Base-by-base conservation (phyloP, 306 rosid genomes). In the Castanea mollissima region DNA sequence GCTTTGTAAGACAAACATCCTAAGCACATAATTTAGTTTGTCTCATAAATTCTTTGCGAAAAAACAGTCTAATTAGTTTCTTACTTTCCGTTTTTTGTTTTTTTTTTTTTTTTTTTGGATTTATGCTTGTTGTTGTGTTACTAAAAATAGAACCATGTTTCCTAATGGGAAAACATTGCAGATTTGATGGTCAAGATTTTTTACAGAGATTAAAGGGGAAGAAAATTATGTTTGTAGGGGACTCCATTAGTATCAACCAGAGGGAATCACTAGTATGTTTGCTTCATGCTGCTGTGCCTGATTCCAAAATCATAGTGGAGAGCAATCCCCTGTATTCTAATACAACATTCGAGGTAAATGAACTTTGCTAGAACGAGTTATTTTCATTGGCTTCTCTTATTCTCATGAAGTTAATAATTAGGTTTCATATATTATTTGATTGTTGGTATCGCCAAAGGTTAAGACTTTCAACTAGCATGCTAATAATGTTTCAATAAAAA, bases 221-320 rank as follows among this genome's bases (percentile, higher is more conserved):
- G 85, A 74, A 90, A 72, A 88, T 92, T 6, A 90, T 92, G 97
- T 92, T 84, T 15, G 2, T 90, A 3, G 97, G 97, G 52, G 97
- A 92, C 75, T 92, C 97, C n/a, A 49, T 92, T 0, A 89, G 94
- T 77, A 19, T 81, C 27, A 89, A 92, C 78, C 94, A 92, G 5
- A 90, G 86, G 81, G 74, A 90, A 58, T 92, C 97, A 67, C 83
- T 92, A 5, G 4, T 72, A 7, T 92, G 97, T 67, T 41, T 41
- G 46, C 46, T 41, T 41, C 46, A 41, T 8, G 46, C 46, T 41
- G 46, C 46, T 41, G 46, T 74, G 34, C 91, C 97, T 74, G 13
- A 76, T 75, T 49, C 77, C 65, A 20, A 14, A 12, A 56, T 87
- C 27, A 13, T 69, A 54, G 49, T 57, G 32, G 64, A 69, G 2